Evolutionary conservation across 768 basidiomycete species (phyloP), one percentile per base, ranked within the genome.

Genomic region (Hygrocybe coccinea): DNA sequence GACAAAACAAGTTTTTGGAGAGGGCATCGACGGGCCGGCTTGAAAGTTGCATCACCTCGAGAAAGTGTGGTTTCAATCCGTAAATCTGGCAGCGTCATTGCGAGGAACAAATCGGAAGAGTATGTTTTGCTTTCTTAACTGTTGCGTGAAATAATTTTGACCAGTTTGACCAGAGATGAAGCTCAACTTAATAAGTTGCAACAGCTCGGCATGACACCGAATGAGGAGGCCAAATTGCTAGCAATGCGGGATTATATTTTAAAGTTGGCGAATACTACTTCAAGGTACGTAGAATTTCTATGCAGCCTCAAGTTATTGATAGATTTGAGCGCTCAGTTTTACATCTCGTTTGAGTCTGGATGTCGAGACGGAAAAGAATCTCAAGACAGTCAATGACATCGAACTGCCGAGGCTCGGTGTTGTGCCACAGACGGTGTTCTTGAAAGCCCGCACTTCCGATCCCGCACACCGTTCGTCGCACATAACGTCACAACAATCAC

Each of bases 341-440:
- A 74, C 84, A 3, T 82, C 84, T 19, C 82, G 90, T 17, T 60
- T 84, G 33, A 82, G 73, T 53, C 69, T 76, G 21, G 87, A 91
- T 57, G 78, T 76, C 36, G 87, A 88, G 60, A 69, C 79, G 0
- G 85, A 84, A 17, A 79, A 79, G 62, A 79, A 77, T 56, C 74
- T 91, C 21, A 86, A 83, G 65, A 75, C 82, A 4, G 79, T 77
- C 8, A 81, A 81, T 17, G 81, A 86, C 48, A 77, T 92, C 34
- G 88, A 91, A 56, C 78, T 99, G 38, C 88, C 87, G 62, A 92
- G 91, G 63, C 82, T 97, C 3, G 87, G 87, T 1, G 87, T 95
- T 4, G 89, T 94, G 0, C 92, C 93, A 11, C 91, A 91, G 56
- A 97, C 92, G 0, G 85, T 97, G 17, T 97, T 97, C 69, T 74